Evolutionary conservation across 306 rosid genomes (phyloP), one percentile per base, ranked within the genome.

Genomic region (Myrica gale): DNA sequence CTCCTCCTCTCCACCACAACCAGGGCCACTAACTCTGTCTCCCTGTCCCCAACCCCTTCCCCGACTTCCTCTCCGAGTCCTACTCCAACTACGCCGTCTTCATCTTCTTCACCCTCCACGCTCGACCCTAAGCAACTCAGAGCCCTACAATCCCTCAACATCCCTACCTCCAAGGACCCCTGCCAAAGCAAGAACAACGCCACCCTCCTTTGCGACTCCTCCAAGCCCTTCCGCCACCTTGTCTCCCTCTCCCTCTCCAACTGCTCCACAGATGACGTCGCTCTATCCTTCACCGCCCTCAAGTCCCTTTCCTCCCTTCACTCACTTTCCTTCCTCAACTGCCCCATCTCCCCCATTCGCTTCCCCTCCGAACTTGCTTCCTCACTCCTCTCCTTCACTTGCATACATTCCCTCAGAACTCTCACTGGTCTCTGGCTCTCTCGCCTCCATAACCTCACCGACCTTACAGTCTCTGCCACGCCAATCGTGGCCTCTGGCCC

Each of bases 201-300:
- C 83, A 89, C 96, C 0, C 23, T 78, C 0, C 26, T 80, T 54
- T 91, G 98, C 67, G 97, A 94, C 84, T 46, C 87, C 15, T 70
- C 89, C 20, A 86, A 76, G 54, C 98, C 98, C 48, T 94, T 94
- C 46, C 93, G 96, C 73, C 98, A 91, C 89, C 83, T 93, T 75
- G 69, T 89, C 75, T 84, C 92, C 7, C 91, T 93, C 32, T 80
- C 84, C 50, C 90, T 93, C 45, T 46, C 91, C 5, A 93, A 93
- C 83, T 93, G 97, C 81, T 87, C 70, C 26, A 5, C 94, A 26
- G 82, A 88, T 74, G 91, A 87, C 44, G 89, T 91, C 2, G 87
- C 94, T 12, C 84, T 93, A 69, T 93, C 98, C 81, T 91, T 82
- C 87, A 92, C 97, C 0, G 97, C 97, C n/a, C 96, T 95, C 82